Percentiles rank a stretch among this genome's conserved stretches.
These are phyloP conservation scores for Elaphomyces granulatus DNA, from an alignment of 495 filamentous ascomycete species.

Conservation along the genomic window DNA sequence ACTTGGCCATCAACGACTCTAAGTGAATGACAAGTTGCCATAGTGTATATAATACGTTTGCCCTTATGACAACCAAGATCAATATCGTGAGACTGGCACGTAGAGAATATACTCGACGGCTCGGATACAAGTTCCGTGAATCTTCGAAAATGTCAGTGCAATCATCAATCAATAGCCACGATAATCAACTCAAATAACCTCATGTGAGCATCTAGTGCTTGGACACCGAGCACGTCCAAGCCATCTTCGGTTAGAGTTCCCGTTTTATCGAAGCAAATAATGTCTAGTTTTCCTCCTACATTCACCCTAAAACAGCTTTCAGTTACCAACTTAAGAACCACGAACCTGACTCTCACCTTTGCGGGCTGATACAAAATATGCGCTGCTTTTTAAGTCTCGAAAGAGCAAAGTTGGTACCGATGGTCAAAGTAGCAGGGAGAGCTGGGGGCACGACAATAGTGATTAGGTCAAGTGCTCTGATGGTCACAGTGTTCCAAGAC, in stretches of 20 bases:
- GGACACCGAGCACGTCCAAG: slow-evolving; percentile 81
- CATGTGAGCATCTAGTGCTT: slow-evolving; percentile 51
- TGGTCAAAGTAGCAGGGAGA: slow-evolving; percentile 89
- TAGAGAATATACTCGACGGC: slow-evolving; percentile 39
- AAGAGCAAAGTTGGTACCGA: slow-evolving; percentile 92
- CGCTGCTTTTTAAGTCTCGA: slow-evolving; percentile 69
- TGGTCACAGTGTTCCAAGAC: slow-evolving; percentile 76
- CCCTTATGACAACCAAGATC: slow-evolving; percentile 40
- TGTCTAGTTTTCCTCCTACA: slow-evolving; percentile 86
- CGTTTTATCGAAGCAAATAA: slow-evolving; percentile 98
- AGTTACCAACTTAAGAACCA: neutral
- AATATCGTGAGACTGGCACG: slow-evolving; percentile 32
- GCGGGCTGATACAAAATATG: slow-evolving; percentile 96
- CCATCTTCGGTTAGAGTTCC: slow-evolving; percentile 97
- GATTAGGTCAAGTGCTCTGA: slow-evolving; percentile 87
- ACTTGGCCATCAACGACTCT: slow-evolving; percentile 74
- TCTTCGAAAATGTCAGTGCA: too few relatives aligned
- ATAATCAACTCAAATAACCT: slow-evolving; percentile 24
- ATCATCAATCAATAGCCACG: too few relatives aligned
- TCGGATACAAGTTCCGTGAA: slow-evolving; percentile 49
- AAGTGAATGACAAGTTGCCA: slow-evolving; percentile 95
- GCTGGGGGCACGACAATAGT: slow-evolving; percentile 97
- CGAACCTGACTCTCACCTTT: slow-evolving; percentile 38
- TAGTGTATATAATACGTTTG: slow-evolving; percentile 69
- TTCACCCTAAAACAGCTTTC: slow-evolving; percentile 49